Percentiles rank a stretch among this genome's conserved stretches.
Conservation (phyloP, 352 stramenopile species). For the Globisporangium spiculum region DNA sequence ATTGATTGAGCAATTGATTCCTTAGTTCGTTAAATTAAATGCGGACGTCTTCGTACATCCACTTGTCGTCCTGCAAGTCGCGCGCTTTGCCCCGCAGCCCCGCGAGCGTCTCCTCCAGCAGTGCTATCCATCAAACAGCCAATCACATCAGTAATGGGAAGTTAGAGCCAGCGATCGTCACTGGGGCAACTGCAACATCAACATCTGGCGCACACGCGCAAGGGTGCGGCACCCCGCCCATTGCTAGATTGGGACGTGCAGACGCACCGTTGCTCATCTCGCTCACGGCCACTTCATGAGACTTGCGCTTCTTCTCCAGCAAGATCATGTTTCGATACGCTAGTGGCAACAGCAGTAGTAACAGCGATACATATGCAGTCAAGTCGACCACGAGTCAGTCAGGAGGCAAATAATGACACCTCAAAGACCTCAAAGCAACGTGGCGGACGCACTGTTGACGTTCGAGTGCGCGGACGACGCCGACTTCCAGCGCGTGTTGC, state of each 20-base stretch:
- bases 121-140: constrained; percentile 20
- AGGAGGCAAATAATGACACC: neutral
- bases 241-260: too few species aligned
- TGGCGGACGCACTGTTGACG: constrained; percentile 23
- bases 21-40: constrained; percentile 25
- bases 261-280: constrained; percentile 43
- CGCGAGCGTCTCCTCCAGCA: constrained; percentile 59
- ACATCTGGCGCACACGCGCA: neutral
- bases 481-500: constrained; percentile 19
- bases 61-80: constrained; percentile 66
- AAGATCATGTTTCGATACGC: constrained; percentile 44
- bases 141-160: neutral
- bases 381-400: neutral
- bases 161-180: neutral
- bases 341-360: constrained; percentile 2
- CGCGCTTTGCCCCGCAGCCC: constrained; percentile 46
- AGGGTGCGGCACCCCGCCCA: too few species aligned
- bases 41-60: constrained; percentile 71
- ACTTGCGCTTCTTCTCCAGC: constrained; percentile 54
- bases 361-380: neutral
- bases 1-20: neutral
- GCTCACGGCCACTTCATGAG: constrained; percentile 37
- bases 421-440: neutral
- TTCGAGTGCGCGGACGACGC: constrained; percentile 17
- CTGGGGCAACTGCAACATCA: neutral